phyloP scores from a whole-genome alignment of 257 asterid genomes.

The Capsicum pubescens region DNA sequence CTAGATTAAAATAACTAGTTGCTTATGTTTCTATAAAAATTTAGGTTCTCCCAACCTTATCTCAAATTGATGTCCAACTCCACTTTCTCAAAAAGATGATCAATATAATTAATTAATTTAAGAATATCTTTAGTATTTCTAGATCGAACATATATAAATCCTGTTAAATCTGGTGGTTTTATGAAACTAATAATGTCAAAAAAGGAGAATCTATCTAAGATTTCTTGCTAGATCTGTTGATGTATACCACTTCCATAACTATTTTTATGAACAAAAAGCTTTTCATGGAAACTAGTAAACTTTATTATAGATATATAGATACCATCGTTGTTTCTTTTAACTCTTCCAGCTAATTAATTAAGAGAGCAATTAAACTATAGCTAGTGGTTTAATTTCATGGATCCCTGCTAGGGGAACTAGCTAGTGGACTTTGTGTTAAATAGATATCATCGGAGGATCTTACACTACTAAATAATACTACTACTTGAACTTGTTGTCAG shows the following conservation, averaged over 20 bases:
- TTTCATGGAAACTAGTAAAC: not conserved
- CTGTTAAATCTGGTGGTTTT: not conserved
- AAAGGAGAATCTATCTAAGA: constrained; percentile 26
- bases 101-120: not conserved
- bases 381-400: not conserved
- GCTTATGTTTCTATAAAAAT: not conserved
- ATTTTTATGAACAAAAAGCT: not conserved
- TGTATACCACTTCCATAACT: not conserved
- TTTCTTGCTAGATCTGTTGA: not conserved
- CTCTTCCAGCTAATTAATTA: not conserved
- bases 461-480: no score
- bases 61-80: not conserved
- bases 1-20: constrained; percentile 16
- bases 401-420: not conserved
- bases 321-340: not conserved
- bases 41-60: not conserved
- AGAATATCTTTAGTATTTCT: not conserved
- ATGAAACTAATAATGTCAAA: not conserved
- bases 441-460: no score
- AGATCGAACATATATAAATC: not conserved
- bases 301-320: not conserved
- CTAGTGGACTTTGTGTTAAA: not conserved
- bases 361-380: not conserved
- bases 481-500: no score
- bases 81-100: not conserved